Base-by-base conservation (phyloP, 2,329 filamentous ascomycete genomes). In the Graphilbum sp. region DNA sequence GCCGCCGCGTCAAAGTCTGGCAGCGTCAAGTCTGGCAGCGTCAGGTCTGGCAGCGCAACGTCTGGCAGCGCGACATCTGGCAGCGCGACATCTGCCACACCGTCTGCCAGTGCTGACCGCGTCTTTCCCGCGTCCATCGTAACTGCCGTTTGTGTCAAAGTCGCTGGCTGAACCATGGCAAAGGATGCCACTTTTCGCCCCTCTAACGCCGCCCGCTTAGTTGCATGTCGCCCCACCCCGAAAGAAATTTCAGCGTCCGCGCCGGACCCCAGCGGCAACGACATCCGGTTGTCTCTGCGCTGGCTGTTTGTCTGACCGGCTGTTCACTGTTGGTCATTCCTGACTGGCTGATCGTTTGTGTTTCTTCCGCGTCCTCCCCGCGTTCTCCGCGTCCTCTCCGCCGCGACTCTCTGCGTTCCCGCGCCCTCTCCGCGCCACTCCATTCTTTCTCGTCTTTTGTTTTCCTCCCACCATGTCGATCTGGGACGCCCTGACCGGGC, bases 401-500 rank as follows among this genome's bases (percentile, higher is more conserved):
- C 23, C 7, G 23, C 10, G 36, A 29, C 30, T 10, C 7, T 15
- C n/a, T 6, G n/a, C 20, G 17, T 10, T n/a, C n/a, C 17, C n/a
- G 17, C 7, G 7, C 23, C 23, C 23, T 25, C 23, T 3, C 17
- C 18, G n/a, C 21, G 9, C 12, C 25, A 25, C 13, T 7, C 17
- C 25, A 16, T 17, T 24, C 23, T 12, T 25, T 12, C 23, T 25
- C 23, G 23, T 12, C 19, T 21, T 20, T 3, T 17, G 23, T 29
- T 29, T 24, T 11, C 16, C 18, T 19, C 17, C 41, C 48, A 58
- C 43, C 68, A 66, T 69, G 47, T 67, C 67, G 35, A 58, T 75
- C 52, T 76, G 71, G 71, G 69, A 71, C 52, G 63, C 71, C 46
- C 61, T 76, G 49, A 73, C 70, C n/a, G 67, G 69, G 50, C 67